Conservation (phyloP, 805 yeast species). For the Saccharomycopsis babjevae region DNA sequence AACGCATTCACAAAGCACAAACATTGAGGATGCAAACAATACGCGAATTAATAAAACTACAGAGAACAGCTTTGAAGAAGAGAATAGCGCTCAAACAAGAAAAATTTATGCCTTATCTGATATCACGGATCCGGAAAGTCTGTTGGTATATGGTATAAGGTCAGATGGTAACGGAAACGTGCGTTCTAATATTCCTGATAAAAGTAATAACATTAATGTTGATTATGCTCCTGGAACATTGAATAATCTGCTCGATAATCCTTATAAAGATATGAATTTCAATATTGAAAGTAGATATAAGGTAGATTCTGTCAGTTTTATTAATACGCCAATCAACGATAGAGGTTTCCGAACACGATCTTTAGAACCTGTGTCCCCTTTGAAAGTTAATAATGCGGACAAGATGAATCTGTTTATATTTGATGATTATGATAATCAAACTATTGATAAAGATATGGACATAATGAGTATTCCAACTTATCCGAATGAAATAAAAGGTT, state of each 20-base stretch:
- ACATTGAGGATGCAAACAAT: background rate
- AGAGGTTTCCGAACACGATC: background rate
- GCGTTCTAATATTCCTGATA: background rate
- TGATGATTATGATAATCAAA: background rate
- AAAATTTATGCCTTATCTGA: background rate
- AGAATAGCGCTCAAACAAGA: background rate
- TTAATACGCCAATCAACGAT: background rate
- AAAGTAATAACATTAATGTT: background rate
- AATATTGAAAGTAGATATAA: background rate
- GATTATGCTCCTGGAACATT: background rate
- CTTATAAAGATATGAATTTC: background rate
- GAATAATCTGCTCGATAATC: background rate
- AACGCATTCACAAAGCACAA: background rate
- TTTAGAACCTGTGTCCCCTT: background rate
- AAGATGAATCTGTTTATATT: background rate
- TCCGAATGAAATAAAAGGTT: background rate
- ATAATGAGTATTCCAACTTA: background rate
- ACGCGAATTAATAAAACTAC: background rate
- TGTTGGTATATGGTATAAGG: background rate
- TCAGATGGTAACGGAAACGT: background rate
- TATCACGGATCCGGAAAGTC: background rate
- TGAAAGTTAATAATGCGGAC: background rate
- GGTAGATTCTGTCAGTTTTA: background rate
- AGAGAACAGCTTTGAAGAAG: background rate
- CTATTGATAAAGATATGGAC: background rate